phyloP scores from a whole-genome alignment of 257 asterid genomes.

The Handroanthus guayacan region DNA sequence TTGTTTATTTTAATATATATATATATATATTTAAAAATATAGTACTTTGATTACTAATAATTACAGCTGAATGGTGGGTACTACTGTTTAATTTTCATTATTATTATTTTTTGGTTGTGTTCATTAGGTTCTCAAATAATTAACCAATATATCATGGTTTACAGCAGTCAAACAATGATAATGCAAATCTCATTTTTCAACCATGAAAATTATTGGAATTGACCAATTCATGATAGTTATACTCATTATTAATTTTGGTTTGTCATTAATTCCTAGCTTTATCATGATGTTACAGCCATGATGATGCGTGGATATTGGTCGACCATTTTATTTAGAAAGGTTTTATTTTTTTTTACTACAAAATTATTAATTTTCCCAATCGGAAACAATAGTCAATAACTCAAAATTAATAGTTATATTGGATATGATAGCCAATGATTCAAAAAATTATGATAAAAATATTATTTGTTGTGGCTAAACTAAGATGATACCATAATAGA shows the following conservation, averaged over 20 bases:
- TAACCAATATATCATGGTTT: conserved; percentile 8
- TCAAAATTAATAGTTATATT: too few species aligned
- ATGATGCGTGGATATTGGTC: background rate
- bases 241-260: background rate
- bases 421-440: too few species aligned
- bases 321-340: background rate
- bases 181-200: conserved; percentile 1
- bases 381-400: too few species aligned
- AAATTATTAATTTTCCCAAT: too few species aligned
- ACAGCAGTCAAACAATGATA: conserved; percentile 24
- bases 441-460: too few species aligned
- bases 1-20: background rate
- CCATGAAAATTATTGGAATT: conserved; percentile 29
- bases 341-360: too few species aligned
- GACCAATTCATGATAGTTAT: conserved; percentile 25
- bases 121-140: background rate
- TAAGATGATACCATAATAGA: too few species aligned
- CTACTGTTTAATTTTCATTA: background rate
- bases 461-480: too few species aligned
- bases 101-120: background rate
- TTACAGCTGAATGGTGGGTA: background rate
- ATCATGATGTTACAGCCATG: background rate
- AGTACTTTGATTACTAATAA: conserved; percentile 6
- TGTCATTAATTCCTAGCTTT: background rate
- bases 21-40: background rate